Conservation (phyloP, 305 asterid species). For the Rubia balearica region DNA sequence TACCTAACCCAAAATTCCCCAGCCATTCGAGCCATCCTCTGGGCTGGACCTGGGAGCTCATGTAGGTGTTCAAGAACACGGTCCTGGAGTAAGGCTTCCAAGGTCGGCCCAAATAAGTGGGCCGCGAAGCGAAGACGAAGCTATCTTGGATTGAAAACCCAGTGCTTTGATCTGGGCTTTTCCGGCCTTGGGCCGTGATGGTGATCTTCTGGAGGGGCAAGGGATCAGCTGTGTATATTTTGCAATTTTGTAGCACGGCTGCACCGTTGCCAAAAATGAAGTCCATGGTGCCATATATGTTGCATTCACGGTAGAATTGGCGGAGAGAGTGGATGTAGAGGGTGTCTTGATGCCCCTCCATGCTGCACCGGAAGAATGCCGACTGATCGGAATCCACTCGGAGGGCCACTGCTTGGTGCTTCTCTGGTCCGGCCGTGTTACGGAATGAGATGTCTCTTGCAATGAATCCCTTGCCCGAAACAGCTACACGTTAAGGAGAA, state of each 20-base stretch:
- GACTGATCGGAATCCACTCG: slow-evolving; percentile 84
- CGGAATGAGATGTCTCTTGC: slow-evolving; percentile 83
- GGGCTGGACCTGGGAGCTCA: slow-evolving; percentile 75
- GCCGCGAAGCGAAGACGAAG: slow-evolving; percentile 50
- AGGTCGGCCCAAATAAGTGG: slow-evolving; percentile 74
- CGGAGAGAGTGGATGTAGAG: slow-evolving; percentile 87
- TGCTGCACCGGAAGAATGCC: slow-evolving; percentile 82
- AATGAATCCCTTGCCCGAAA: slow-evolving; percentile 83
- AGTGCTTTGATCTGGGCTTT: slow-evolving; percentile 76
- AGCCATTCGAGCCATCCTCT: slow-evolving; percentile 89
- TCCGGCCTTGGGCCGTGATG: slow-evolving; percentile 75
- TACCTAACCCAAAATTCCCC: slow-evolving; percentile 58
- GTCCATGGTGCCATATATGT: slow-evolving; percentile 78
- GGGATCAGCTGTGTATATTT: slow-evolving; percentile 56
- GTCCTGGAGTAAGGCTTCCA: slow-evolving; percentile 78
- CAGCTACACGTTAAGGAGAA: slow-evolving; percentile 33
- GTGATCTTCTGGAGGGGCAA: slow-evolving; percentile 76
- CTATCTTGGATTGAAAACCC: slow-evolving; percentile 72
- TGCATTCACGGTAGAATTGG: slow-evolving; percentile 81
- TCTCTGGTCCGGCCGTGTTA: slow-evolving; percentile 80
- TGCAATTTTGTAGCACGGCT: slow-evolving; percentile 75
- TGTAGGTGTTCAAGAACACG: slow-evolving; percentile 55
- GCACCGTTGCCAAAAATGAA: slow-evolving; percentile 90
- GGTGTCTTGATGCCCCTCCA: slow-evolving; percentile 88
- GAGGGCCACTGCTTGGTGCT: slow-evolving; percentile 79